Evolutionary conservation across 2,329 filamentous ascomycete genomes (phyloP), one percentile per base, ranked within the genome.

Genomic region (Nemania serpens): DNA sequence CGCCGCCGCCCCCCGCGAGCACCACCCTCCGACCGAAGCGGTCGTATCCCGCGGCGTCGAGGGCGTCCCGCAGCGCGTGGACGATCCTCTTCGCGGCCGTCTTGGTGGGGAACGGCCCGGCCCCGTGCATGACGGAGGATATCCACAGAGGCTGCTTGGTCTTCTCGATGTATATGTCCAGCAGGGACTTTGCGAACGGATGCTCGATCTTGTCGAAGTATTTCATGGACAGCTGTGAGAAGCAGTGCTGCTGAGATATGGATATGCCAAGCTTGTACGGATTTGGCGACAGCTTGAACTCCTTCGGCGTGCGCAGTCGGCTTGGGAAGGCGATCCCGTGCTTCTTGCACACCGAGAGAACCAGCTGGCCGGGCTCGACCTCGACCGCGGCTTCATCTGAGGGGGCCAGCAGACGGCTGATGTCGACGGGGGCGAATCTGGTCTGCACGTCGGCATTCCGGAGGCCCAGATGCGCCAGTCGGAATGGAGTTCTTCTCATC

Each of bases 241-340:
- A 53, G 51, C 69, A 70, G 59, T 76, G 75, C 17, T 55, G 39
- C 20, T 51, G 60, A 2, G 67, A 68, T 34, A 29, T 1, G 3
- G 25, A 5, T 5, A 65, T 47, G 15, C 1, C 20, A 1, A 73
- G 11, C 9, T 59, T 55, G 62, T 42, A 63, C n/a, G 52, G 50
- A 34, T 70, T 70, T 6, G 11, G 3, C 18, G 2, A n/a, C 29
- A 62, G 20, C n/a, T 46, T 67, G 37, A 54, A 2, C n/a, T 37
- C 58, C 20, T 43, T 62, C 7, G 66, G 13, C n/a, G 13, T 9
- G 7, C 56, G 49, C 39, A 68, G 11, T 10, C 34, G n/a, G 1
- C 12, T 20, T 7, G 70, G 65, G 12, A 71, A 64, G 4, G 12
- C 41, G 41, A 85, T 78, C 13, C 77, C 70, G 72, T 82, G 81